Evolutionary conservation across 2,329 filamentous ascomycete species (phyloP).

Genomic region (Phialophora verrucosa): DNA sequence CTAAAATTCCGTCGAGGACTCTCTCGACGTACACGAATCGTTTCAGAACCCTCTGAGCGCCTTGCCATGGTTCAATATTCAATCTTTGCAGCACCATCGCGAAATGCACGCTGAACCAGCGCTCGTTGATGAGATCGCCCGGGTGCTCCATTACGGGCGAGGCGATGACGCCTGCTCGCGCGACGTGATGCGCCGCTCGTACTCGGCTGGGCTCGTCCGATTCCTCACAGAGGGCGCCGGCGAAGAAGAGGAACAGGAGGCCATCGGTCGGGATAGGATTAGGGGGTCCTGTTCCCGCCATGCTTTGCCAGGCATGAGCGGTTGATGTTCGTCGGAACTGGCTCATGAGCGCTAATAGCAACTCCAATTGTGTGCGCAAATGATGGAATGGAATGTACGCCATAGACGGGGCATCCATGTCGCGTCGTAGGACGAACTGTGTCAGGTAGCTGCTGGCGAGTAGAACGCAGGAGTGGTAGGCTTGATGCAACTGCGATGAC

Average conservation of each 20-base stretch:
- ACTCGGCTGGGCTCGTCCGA: slow-evolving; percentile 8
- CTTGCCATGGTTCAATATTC: slow-evolving; percentile 19
- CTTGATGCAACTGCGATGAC: slow-evolving; percentile 5
- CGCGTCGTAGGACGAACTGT: slow-evolving; percentile 18
- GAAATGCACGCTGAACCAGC: slow-evolving; percentile 30
- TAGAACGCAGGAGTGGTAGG: slow-evolving; percentile 17
- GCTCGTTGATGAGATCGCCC: slow-evolving; percentile 19
- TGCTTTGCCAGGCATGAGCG: neutral
- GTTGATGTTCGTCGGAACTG: slow-evolving; percentile 10
- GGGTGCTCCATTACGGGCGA: slow-evolving; percentile 12
- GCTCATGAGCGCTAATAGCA: slow-evolving; percentile 25
- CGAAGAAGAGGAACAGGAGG: slow-evolving; percentile 27
- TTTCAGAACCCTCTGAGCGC: slow-evolving; percentile 14
- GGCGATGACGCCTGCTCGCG: slow-evolving; percentile 10
- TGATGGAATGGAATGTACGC: slow-evolving; percentile 24
- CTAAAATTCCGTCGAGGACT: slow-evolving; percentile 16
- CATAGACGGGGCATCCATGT: slow-evolving; percentile 13
- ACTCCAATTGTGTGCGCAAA: slow-evolving; percentile 16
- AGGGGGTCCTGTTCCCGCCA: neutral
- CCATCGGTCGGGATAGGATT: slow-evolving; percentile 19
- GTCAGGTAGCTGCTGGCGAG: slow-evolving; percentile 24
- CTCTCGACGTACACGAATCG: slow-evolving; percentile 19
- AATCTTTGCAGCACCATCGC: slow-evolving; percentile 22
- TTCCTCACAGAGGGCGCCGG: slow-evolving; percentile 24
- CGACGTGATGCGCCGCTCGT: slow-evolving; percentile 3